Evolutionary conservation across 108 stramenopile species (phyloP).

Genomic region (Skeletonema potamos): DNA sequence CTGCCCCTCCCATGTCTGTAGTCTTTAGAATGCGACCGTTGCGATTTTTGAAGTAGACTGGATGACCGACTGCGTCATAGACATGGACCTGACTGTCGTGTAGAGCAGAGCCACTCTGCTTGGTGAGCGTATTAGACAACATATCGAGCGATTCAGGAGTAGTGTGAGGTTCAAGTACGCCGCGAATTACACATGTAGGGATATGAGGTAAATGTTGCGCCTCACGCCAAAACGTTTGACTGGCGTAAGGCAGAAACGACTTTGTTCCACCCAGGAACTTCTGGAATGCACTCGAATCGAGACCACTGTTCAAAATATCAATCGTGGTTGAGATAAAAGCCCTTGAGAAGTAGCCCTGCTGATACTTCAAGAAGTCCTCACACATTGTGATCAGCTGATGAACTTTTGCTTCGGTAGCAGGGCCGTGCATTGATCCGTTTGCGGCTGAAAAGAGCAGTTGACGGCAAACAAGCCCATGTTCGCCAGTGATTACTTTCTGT

Average conservation of each 20-base stretch:
- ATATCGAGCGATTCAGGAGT: constrained; percentile 88
- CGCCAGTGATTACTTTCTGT: constrained; percentile 50
- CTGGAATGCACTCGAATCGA: constrained; percentile 85
- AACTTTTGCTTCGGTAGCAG: constrained; percentile 76
- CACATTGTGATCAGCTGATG: constrained; percentile 79
- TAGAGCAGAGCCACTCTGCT: constrained; percentile 80
- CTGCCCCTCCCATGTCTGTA: constrained; percentile 65
- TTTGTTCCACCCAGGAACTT: constrained; percentile 83
- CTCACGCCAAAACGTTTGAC: constrained; percentile 85
- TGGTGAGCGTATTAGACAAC: constrained; percentile 76
- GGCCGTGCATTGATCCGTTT: constrained; percentile 84
- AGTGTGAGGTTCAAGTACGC: constrained; percentile 83
- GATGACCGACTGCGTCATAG: constrained; percentile 87
- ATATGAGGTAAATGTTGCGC: constrained; percentile 80
- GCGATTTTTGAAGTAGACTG: constrained; percentile 77
- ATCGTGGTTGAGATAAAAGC: constrained; percentile 74
- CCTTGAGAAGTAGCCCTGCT: constrained; percentile 86
- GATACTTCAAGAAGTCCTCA: constrained; percentile 88
- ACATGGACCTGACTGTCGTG: constrained; percentile 91
- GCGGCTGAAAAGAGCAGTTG: constrained; percentile 88
- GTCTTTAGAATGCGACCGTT: constrained; percentile 71
- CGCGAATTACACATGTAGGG: constrained; percentile 79
- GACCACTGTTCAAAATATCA: constrained; percentile 52
- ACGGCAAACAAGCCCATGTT: constrained; percentile 68
- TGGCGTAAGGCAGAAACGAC: constrained; percentile 73